A percentile compares a stretch with the other conserved stretches of the same genome.
Conservation (phyloP, 2,329 filamentous ascomycete genomes). For the Fusarium udum region DNA sequence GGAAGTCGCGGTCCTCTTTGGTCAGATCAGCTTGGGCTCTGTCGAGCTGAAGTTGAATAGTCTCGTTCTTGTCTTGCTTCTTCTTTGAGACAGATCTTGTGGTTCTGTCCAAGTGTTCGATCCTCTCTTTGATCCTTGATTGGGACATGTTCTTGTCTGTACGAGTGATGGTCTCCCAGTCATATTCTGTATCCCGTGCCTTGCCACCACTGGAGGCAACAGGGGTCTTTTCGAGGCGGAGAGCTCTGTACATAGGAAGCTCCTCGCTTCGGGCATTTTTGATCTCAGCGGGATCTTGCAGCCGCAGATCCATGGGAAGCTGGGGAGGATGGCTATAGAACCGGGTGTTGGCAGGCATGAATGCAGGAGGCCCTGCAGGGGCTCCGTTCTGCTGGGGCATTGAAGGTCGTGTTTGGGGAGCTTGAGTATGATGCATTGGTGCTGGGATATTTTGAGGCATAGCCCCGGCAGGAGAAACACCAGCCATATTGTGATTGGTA, state of each 20-base stretch:
- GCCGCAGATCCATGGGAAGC: constrained; percentile 32
- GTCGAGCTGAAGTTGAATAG: constrained; percentile 56
- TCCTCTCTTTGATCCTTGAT: constrained; percentile 48
- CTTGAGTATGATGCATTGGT: constrained; percentile 11
- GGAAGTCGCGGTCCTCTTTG: constrained; percentile 48
- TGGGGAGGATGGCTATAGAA: constrained; percentile 17
- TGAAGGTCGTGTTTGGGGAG: not conserved
- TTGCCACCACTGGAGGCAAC: constrained; percentile 49
- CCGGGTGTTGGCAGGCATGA: constrained; percentile 2
- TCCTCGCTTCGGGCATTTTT: constrained; percentile 52
- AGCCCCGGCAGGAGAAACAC: not conserved
- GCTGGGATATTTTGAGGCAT: constrained; percentile 16
- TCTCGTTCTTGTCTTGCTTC: constrained; percentile 47
- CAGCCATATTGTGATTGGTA: constrained; percentile 20
- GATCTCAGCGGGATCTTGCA: constrained; percentile 32
- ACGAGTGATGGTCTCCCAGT: constrained; percentile 53
- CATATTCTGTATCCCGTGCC: constrained; percentile 46
- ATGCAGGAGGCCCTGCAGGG: constrained; percentile 8
- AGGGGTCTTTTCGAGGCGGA: constrained; percentile 54
- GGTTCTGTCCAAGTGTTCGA: constrained; percentile 50
- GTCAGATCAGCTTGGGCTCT: constrained; percentile 49
- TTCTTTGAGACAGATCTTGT: constrained; percentile 51
- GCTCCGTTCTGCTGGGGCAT: constrained; percentile 2
- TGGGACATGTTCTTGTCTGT: constrained; percentile 50
- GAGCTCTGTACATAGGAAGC: constrained; percentile 51